Evolutionary conservation across 352 stramenopile species (phyloP), one percentile per base, ranked within the genome.

Genomic region (Phytophthora podocarpi): DNA sequence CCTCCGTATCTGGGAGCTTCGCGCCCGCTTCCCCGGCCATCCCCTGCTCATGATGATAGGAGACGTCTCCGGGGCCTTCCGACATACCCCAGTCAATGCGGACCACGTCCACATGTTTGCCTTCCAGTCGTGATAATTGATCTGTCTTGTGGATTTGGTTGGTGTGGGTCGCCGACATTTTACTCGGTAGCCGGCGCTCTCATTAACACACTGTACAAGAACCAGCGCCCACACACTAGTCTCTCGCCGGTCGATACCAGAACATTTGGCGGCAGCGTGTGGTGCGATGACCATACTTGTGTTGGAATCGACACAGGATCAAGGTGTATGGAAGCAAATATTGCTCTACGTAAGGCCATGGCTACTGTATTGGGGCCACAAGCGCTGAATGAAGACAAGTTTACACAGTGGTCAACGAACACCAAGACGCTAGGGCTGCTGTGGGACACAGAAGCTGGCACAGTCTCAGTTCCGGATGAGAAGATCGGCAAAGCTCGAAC

Each of bases 361-460:
- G 3, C 41, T 7, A 43, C 30, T 1, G 42, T 61, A 0, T 10
- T 61, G 4, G 40, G 24, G 12, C 32, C 53, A 7, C 10, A 13
- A 5, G 30, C 23, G 4, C 20, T 60, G 3, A 52, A 52, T n/a
- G 41, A 61, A 18, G 23, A 60, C 5, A 46, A 46, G n/a, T 60
- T 61, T 12, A 61, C 53, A n/a, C 1, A n/a, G 24, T 61, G 53
- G 53, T 41, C 41, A 12, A 54, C 53, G 1, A 30, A 4, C 0
- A 23, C 8, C 7, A 61, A 54, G 16, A 12, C 23, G 2, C 41
- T 61, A 5, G 41, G 42, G 1, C 34, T 63, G 2, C 11, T 63
- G 13, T 63, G 43, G 11, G 12, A 55, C 24, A 55, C 54, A 28
- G 3, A 6, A 6, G 0, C 12, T 4, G 42, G 42, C 4, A 63